Conservation (phyloP, 1,139 yeast genomes). For the Magnusiomyces paraingens region DNA sequence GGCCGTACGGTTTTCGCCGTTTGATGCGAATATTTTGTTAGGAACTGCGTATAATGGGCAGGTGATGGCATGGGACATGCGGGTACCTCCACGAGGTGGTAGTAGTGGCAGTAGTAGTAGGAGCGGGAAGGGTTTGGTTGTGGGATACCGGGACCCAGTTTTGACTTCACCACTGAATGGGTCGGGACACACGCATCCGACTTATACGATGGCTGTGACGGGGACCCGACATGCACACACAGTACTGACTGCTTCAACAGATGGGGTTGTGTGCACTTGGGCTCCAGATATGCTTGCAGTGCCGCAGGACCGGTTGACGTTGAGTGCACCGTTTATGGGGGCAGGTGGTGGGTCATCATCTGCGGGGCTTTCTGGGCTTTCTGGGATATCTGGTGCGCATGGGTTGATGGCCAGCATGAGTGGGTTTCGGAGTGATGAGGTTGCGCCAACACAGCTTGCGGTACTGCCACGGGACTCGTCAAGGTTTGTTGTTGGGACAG, state of each 20-base stretch:
- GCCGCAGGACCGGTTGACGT: constrained; percentile 34
- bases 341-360: constrained; percentile 13
- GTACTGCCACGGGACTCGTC: constrained; percentile 33
- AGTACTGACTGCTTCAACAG: constrained; percentile 40
- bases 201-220: constrained; percentile 34
- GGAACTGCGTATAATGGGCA: constrained; percentile 48
- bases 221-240: constrained; percentile 33
- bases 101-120: background rate
- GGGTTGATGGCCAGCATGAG: background rate
- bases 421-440: constrained; percentile 33
- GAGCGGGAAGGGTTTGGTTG: background rate
- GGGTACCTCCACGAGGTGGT: constrained; percentile 21
- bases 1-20: constrained; percentile 37
- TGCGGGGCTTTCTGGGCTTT: background rate
- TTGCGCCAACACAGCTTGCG: constrained; percentile 36
- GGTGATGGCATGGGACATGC: constrained; percentile 41
- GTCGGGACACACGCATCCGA: constrained; percentile 40
- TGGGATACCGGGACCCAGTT: constrained; percentile 24
- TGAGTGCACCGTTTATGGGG: constrained; percentile 25
- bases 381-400: background rate
- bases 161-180: constrained; percentile 32
- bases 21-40: constrained; percentile 34
- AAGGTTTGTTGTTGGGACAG: constrained; percentile 41
- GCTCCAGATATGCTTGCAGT: constrained; percentile 40
- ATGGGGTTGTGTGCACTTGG: constrained; percentile 45